phyloP scores from a whole-genome alignment of 1,284 basidiomycete species.

The Ceratobasidium sp. region DNA sequence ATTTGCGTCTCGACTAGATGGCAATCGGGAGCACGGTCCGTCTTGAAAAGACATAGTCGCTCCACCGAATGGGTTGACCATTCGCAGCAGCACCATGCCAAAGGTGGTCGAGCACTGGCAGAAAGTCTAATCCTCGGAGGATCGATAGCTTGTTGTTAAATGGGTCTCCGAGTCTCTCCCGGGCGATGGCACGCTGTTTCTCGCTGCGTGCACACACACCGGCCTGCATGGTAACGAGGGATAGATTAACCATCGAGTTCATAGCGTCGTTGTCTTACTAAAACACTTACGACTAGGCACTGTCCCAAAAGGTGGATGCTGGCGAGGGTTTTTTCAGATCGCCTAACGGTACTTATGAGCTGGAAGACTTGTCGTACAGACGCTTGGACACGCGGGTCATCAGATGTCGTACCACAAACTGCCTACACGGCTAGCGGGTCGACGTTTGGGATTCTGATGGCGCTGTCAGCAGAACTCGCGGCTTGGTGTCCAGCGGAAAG shows the following conservation, averaged over 20 bases:
- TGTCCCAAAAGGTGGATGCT: conserved; percentile 8
- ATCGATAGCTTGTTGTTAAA: not conserved
- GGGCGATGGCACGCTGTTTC: conserved; percentile 5
- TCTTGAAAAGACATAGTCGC: not conserved
- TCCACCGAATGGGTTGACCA: conserved; percentile 10
- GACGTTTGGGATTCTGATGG: no score
- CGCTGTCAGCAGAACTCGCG: no score
- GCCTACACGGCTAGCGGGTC: not conserved
- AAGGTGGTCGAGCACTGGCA: conserved; percentile 15
- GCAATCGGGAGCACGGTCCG: not conserved
- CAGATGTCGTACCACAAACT: not conserved
- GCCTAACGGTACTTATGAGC: conserved; percentile 4
- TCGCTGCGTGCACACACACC: conserved; percentile 20
- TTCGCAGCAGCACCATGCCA: conserved; percentile 23
- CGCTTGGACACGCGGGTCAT: conserved; percentile 20
- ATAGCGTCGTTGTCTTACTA: not conserved
- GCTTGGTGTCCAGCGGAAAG: no score
- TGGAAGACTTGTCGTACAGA: conserved; percentile 28
- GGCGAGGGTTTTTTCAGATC: not conserved
- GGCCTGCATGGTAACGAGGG: not conserved
- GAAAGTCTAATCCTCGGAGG: not conserved
- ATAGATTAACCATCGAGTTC: not conserved
- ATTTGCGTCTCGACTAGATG: not conserved
- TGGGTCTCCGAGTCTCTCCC: not conserved
- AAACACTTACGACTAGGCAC: conserved; percentile 20